Conservation (phyloP, 176 grass and related monocot genomes). For the Ananas comosus region DNA sequence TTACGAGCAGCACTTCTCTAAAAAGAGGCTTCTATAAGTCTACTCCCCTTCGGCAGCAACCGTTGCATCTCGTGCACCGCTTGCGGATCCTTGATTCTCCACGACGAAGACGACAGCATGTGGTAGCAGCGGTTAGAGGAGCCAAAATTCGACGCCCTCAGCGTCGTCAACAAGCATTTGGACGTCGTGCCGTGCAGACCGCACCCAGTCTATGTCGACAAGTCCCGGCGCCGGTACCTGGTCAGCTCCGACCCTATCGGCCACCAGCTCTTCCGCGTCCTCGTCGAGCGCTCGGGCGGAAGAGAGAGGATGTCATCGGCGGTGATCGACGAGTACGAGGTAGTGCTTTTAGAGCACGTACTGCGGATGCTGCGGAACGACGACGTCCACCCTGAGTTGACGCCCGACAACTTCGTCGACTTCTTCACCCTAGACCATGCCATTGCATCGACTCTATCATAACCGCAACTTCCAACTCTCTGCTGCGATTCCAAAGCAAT, state of each 20-base stretch:
- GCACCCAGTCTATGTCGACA: constrained; percentile 82
- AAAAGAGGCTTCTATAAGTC: too few species aligned
- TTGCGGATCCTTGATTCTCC: too few species aligned
- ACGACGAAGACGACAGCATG: too few species aligned
- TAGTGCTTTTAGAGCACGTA: constrained; percentile 94
- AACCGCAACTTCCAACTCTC: too few species aligned
- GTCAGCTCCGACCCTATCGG: constrained; percentile 56
- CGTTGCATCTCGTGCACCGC: constrained; percentile 10
- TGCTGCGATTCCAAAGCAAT: too few species aligned
- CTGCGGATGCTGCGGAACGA: constrained; percentile 95
- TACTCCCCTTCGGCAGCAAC: constrained; percentile 53
- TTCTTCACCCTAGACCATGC: too few species aligned
- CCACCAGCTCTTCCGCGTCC: constrained; percentile 78
- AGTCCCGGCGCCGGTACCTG: constrained; percentile 85
- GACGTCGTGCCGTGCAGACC: constrained; percentile 58
- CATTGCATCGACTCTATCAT: too few species aligned
- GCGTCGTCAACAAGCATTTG: neutral
- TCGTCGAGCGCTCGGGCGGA: constrained; percentile 51
- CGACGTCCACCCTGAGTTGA: too few species aligned
- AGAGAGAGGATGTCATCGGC: constrained; percentile 1
- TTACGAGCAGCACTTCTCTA: too few species aligned
- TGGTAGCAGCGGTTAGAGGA: constrained; percentile 10
- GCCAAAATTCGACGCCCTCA: constrained; percentile 23
- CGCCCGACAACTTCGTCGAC: too few species aligned
- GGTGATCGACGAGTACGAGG: constrained; percentile 59